Evolutionary conservation across 257 asterid species (phyloP).

Genomic region (Penstemon eatonii): DNA sequence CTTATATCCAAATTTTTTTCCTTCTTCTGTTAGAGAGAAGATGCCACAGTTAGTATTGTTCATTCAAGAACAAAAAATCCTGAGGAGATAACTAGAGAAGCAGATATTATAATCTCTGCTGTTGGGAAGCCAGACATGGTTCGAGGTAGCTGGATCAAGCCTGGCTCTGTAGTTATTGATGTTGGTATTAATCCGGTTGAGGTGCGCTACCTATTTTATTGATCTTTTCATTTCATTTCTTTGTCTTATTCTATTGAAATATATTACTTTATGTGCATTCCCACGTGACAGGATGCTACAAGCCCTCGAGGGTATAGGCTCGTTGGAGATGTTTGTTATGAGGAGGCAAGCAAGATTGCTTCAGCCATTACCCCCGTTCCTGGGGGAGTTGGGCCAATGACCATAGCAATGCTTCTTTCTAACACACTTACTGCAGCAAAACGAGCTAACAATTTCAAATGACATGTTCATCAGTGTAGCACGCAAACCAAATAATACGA

Average conservation of each 20-base stretch:
- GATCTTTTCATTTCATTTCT: not conserved
- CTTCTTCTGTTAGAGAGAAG: slow-evolving; percentile 64
- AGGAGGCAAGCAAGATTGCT: slow-evolving; percentile 86
- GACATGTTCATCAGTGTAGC: slow-evolving; percentile 24
- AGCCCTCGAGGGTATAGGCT: slow-evolving; percentile 72
- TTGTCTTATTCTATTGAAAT: not conserved
- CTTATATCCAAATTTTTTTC: slow-evolving; percentile 2
- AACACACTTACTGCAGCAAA: slow-evolving; percentile 87
- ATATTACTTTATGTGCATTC: slow-evolving; percentile 3
- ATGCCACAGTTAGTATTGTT: slow-evolving; percentile 82
- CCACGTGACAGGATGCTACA: slow-evolving; percentile 51
- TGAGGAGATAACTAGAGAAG: slow-evolving; percentile 75
- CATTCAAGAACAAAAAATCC: slow-evolving; percentile 87
- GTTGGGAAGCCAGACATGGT: slow-evolving; percentile 90
- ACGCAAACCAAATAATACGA: not conserved
- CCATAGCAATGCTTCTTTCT: slow-evolving; percentile 94
- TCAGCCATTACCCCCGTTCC: slow-evolving; percentile 97
- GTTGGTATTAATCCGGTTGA: slow-evolving; percentile 86
- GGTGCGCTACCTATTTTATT: slow-evolving; percentile 39
- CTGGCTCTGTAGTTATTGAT: slow-evolving; percentile 85
- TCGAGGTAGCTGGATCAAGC: slow-evolving; percentile 92
- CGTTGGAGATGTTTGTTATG: slow-evolving; percentile 91
- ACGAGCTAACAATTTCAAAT: slow-evolving; percentile 56
- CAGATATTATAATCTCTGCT: slow-evolving; percentile 79
- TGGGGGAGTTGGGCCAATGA: slow-evolving; percentile 99